phyloP scores from a whole-genome alignment of 768 basidiomycete species.

The Auricularia auricula-judae region DNA sequence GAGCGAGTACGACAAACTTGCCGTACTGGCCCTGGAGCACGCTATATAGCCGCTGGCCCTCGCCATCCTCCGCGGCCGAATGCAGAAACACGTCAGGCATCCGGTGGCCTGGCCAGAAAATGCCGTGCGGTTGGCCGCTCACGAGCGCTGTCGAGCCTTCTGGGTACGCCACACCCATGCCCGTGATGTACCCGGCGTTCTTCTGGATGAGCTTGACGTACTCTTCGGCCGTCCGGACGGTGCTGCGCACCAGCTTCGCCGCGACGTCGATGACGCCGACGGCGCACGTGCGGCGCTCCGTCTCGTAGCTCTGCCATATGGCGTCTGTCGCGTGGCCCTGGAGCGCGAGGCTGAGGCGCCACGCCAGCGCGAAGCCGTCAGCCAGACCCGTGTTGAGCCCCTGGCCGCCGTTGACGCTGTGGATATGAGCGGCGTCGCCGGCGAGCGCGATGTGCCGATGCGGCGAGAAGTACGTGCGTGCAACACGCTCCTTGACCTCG shows the following conservation, averaged over 20 bases:
- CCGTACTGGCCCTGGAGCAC: too few relatives aligned
- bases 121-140: background rate
- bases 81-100: too few relatives aligned
- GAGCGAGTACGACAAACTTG: too few relatives aligned
- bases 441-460: background rate
- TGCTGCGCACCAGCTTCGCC: background rate
- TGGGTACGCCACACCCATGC: background rate
- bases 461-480: background rate
- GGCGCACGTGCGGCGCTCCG: background rate
- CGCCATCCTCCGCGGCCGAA: too few relatives aligned
- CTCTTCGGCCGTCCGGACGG: background rate
- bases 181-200: background rate
- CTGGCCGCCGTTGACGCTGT: background rate
- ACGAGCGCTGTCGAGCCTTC: background rate
- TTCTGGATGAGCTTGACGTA: background rate
- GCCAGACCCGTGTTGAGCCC: background rate
- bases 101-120: too few relatives aligned
- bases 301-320: background rate
- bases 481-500: background rate
- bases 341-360: background rate
- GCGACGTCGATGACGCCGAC: background rate
- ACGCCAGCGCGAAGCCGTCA: background rate
- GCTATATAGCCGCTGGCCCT: too few relatives aligned
- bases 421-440: background rate
- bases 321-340: background rate